A percentile compares a stretch with the other conserved stretches of the same genome.
Evolutionary conservation across 1,284 basidiomycete genomes (phyloP).

Genomic region (Cryptococcus neoformans): DNA sequence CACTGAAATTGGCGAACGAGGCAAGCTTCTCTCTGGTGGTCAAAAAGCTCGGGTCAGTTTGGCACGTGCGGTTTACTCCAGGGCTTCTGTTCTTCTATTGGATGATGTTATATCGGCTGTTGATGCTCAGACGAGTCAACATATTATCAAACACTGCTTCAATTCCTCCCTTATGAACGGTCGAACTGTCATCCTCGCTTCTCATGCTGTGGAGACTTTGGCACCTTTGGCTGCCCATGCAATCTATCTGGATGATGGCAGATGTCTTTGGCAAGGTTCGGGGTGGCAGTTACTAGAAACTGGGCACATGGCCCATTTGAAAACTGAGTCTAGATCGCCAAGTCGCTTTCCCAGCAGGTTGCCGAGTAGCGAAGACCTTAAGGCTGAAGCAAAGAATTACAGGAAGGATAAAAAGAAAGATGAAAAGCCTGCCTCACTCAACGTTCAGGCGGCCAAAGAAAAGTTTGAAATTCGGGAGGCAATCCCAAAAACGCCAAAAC

Average conservation of each 20-base stretch:
- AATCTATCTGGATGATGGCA: slow-evolving; percentile 76
- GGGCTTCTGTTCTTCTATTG: slow-evolving; percentile 32
- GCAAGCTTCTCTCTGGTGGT: slow-evolving; percentile 40
- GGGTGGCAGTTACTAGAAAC: slow-evolving; percentile 61
- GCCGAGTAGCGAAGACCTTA: neutral
- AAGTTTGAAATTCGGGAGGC: slow-evolving; percentile 21
- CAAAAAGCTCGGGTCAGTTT: slow-evolving; percentile 60
- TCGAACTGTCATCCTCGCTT: slow-evolving; percentile 79
- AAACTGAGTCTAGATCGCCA: slow-evolving; percentile 48
- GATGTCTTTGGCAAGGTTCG: slow-evolving; percentile 65
- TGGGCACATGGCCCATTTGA: slow-evolving; percentile 62
- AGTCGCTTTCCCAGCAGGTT: slow-evolving; percentile 1
- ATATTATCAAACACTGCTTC: slow-evolving; percentile 74
- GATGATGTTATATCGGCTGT: slow-evolving; percentile 52
- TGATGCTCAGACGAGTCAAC: slow-evolving; percentile 77
- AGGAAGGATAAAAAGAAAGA: slow-evolving; percentile 47
- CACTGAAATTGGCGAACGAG: slow-evolving; percentile 56
- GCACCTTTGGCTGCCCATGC: slow-evolving; percentile 30
- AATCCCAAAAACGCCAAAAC: slow-evolving; percentile 58
- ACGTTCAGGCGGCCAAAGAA: slow-evolving; percentile 1
- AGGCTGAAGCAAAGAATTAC: slow-evolving; percentile 53
- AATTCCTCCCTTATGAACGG: slow-evolving; percentile 71
- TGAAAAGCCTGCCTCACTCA: slow-evolving; percentile 36
- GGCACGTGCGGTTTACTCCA: slow-evolving; percentile 42
- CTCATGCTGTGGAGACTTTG: slow-evolving; percentile 61